Base-by-base conservation (phyloP, 106 monocot genomes). In the Platanthera zijinensis region DNA sequence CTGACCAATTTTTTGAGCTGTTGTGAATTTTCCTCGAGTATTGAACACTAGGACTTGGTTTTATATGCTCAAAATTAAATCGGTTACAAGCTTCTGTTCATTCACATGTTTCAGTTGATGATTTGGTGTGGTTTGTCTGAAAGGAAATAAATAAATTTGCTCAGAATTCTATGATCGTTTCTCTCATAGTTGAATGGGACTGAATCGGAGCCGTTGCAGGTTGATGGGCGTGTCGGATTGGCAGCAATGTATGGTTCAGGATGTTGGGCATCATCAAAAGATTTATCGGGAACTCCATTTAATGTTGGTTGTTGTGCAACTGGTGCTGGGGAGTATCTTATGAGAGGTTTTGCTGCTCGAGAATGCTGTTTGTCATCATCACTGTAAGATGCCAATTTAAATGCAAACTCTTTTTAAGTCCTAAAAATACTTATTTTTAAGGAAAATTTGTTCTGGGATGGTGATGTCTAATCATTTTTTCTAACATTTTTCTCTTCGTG, bases 181-280 rank as follows among this genome's bases (percentile, higher is more conserved):
- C 30, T 61, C 59, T 66, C 66, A 32, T 66, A 66, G 18, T 66
- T 66, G 30, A 4, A 12, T 32, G 66, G 4, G 9, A 70, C 15
- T 70, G 11, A 70, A 46, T 47, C 10, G 12, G 8, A 9, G 8
- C 50, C 5, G 15, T 52, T 64, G 71, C 69, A 94, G 97, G 83
- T 97, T 63, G 91, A 97, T 86, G 97, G 97, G 8, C 97, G 97
- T n/a, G 76, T 97, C 57, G 97, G 97, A 61, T 84, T 97, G 85
- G 97, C 94, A 47, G 97, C 91, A 19, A 91, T 85, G 84, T 97
- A 91, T 83, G 97, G 97, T 73, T 87, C 91, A 22, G 97, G 97
- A 0, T 97, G 89, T 79, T 97, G 97, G 97, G 97, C 97, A 75
- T 89, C 96, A 78, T 86, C 84, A 57, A 97, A 77, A 86, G 97